Evolutionary conservation across 2,329 filamentous ascomycete genomes (phyloP).

Genomic region (Clonostachys rosea): DNA sequence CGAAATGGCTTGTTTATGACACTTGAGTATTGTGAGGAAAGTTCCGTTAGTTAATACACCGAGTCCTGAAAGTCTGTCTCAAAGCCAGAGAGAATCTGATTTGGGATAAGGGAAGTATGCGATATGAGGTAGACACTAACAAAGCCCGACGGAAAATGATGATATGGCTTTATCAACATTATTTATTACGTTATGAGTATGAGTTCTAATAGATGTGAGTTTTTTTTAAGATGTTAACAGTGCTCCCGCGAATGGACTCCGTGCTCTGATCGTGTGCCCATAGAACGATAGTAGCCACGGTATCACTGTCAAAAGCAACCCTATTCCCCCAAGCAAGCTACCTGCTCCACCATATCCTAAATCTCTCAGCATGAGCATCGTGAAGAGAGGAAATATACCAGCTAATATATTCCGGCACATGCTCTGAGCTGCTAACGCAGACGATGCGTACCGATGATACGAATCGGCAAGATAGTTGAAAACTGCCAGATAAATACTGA

Average conservation of each 20-base stretch:
- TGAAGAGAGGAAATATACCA: slow-evolving; percentile 60
- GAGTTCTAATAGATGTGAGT: no score
- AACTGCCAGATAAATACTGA: slow-evolving; percentile 62
- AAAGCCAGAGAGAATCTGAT: no score
- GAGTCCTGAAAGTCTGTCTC: no score
- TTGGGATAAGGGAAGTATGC: no score
- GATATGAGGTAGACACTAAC: no score
- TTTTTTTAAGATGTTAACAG: no score
- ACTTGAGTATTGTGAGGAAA: no score
- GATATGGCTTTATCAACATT: no score
- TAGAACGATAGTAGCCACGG: slow-evolving; percentile 65
- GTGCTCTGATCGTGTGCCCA: slow-evolving; percentile 55
- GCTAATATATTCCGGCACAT: slow-evolving; percentile 64
- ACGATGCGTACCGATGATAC: slow-evolving; percentile 63
- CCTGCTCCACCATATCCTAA: slow-evolving; percentile 57
- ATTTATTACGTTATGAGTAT: no score
- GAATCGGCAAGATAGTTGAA: slow-evolving; percentile 68
- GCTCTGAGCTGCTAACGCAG: slow-evolving; percentile 61
- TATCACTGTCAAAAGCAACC: slow-evolving; percentile 53
- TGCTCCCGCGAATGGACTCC: slow-evolving; percentile 52
- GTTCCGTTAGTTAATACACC: no score
- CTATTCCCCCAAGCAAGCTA: slow-evolving; percentile 59
- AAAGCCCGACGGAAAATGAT: no score
- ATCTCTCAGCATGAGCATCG: slow-evolving; percentile 53
- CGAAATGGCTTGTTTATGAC: no score